These are phyloP conservation scores for Periglandula ipomoeae DNA, from an alignment of 2,329 filamentous ascomycete genomes.

Conservation along the genomic window DNA sequence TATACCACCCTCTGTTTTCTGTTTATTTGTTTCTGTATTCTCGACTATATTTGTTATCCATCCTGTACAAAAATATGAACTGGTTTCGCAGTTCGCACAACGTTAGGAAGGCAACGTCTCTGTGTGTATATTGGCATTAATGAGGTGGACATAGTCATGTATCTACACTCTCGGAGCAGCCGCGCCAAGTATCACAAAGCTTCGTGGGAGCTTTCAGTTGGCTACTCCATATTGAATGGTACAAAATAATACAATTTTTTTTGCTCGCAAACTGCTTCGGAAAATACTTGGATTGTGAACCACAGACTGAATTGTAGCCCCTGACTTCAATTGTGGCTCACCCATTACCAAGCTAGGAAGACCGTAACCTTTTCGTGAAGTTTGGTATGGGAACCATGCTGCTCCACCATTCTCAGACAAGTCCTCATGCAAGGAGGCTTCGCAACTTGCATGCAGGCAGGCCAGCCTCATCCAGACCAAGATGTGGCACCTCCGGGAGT, in stretches of 20 bases:
- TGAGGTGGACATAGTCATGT: neutral
- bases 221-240: neutral
- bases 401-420: neutral
- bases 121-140: neutral
- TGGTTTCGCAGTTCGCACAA: neutral
- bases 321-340: neutral
- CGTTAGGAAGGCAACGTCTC: neutral
- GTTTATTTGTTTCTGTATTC: neutral
- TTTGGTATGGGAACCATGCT: neutral
- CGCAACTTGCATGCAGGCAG: neutral
- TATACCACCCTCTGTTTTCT: slow-evolving; percentile 4
- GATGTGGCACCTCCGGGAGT: neutral
- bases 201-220: neutral
- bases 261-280: neutral
- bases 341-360: neutral
- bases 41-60: neutral
- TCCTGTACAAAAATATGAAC: neutral
- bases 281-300: neutral
- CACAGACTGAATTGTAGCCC: neutral
- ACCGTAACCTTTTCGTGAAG: neutral
- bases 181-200: neutral
- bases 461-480: neutral
- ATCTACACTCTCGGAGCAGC: neutral
- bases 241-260: neutral
- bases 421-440: slow-evolving; percentile 3